Percentiles rank a stretch among this genome's conserved stretches.
These are phyloP conservation scores for Trametes coccinea DNA, from an alignment of 768 basidiomycete species.

Conservation along the genomic window DNA sequence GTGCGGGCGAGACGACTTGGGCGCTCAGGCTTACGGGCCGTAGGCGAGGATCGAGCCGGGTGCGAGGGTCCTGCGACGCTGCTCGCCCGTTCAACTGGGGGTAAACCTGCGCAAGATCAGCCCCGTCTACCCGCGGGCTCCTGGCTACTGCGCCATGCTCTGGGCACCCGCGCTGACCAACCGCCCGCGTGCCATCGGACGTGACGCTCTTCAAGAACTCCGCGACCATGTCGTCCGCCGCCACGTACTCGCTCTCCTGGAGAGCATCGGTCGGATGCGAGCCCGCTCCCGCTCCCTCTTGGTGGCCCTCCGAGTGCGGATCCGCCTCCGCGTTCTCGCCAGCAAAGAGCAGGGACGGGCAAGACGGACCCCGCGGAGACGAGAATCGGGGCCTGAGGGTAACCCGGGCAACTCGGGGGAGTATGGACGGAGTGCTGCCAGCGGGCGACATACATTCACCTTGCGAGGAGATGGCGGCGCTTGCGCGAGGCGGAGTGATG, in stretches of 20 bases:
- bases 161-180: background rate
- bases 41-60: constrained; percentile 13
- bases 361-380: constrained; percentile 10
- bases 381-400: background rate
- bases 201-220: background rate
- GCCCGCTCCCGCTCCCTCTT: background rate
- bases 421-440: background rate
- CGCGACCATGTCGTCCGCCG: background rate
- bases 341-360: background rate
- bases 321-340: background rate
- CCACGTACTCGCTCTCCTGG: background rate
- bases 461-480: background rate
- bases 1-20: constrained; percentile 4
- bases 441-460: background rate
- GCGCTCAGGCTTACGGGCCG: background rate
- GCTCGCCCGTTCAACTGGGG: background rate
- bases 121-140: background rate
- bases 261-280: constrained; percentile 3
- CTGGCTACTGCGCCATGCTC: background rate
- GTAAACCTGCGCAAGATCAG: background rate
- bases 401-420: constrained; percentile 2
- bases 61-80: background rate
- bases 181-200: background rate
- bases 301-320: background rate
- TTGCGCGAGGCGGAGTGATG: background rate